A percentile compares a stretch with the other conserved stretches of the same genome.
Conservation (phyloP, 805 yeast species). For the Peterozyma xylosa region DNA sequence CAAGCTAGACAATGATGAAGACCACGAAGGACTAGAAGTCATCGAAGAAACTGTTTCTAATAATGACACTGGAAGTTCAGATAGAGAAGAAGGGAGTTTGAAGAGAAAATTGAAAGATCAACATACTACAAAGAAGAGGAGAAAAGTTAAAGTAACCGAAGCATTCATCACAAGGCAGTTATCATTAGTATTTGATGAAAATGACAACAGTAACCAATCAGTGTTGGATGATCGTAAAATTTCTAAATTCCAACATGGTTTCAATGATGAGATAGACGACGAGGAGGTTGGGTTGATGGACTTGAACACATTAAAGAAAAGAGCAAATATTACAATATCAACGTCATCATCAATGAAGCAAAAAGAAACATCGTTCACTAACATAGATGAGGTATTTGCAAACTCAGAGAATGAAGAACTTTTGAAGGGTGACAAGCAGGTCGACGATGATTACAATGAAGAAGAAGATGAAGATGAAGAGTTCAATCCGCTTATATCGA, state of each 20-base stretch:
- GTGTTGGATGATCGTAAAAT: slow-evolving; percentile 1
- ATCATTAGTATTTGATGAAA: slow-evolving; percentile 37
- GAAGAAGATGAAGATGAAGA: slow-evolving; percentile 26
- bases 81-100: slow-evolving; percentile 5
- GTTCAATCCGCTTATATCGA: slow-evolving; percentile 23
- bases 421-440: slow-evolving; percentile 17
- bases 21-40: slow-evolving; percentile 16
- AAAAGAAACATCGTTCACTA: slow-evolving; percentile 5
- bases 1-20: slow-evolving; percentile 17
- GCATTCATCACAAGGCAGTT: slow-evolving; percentile 49
- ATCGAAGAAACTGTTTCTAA: slow-evolving; percentile 19
- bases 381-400: slow-evolving; percentile 12
- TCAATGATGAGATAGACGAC: slow-evolving; percentile 26
- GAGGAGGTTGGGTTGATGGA: slow-evolving; percentile 28
- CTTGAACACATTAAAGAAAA: slow-evolving; percentile 34
- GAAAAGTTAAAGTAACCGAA: slow-evolving; percentile 36
- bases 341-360: slow-evolving; percentile 20
- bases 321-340: slow-evolving; percentile 17
- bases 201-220: slow-evolving; percentile 18
- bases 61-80: slow-evolving; percentile 15
- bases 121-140: slow-evolving; percentile 18
- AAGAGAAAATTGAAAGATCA: background rate
- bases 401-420: slow-evolving; percentile 12
- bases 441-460: slow-evolving; percentile 24
- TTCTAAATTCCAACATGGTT: slow-evolving; percentile 29